These are phyloP conservation scores for Penicillium sp. DNA, from an alignment of 2,329 filamentous ascomycete genomes.

Conservation along the genomic window DNA sequence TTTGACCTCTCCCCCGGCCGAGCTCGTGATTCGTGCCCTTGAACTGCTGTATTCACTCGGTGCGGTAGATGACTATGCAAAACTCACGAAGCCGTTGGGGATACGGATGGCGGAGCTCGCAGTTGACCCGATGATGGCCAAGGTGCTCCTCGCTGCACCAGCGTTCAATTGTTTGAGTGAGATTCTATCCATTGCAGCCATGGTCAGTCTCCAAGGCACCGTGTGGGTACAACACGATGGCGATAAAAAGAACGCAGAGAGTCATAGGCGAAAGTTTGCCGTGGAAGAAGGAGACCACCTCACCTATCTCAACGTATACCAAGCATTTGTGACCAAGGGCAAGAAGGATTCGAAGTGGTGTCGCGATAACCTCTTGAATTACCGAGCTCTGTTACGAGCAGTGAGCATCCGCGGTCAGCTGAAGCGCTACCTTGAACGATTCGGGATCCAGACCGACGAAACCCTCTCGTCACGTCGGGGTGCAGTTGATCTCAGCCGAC, in stretches of 20 bases:
- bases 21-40: conserved; percentile 79
- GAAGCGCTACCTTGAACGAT: conserved; percentile 80
- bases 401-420: conserved; percentile 85
- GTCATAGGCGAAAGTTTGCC: conserved; percentile 75
- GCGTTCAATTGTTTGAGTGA: conserved; percentile 78
- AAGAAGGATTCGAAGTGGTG: conserved; percentile 84
- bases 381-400: conserved; percentile 75
- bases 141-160: conserved; percentile 73
- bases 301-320: conserved; percentile 89
- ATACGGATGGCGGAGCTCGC: conserved; percentile 88
- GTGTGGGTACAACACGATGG: conserved; percentile 81
- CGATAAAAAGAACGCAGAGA: conserved; percentile 72
- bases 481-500: conserved; percentile 40
- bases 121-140: conserved; percentile 93
- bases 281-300: conserved; percentile 92
- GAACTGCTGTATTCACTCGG: conserved; percentile 85
- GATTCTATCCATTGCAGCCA: conserved; percentile 87
- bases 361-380: conserved; percentile 81
- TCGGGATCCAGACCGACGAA: conserved; percentile 70
- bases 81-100: conserved; percentile 85
- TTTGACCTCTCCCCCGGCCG: conserved; percentile 77
- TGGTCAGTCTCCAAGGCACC: conserved; percentile 81
- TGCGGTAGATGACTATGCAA: conserved; percentile 84
- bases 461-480: conserved; percentile 41
- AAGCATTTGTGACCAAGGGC: conserved; percentile 78